phyloP scores from a whole-genome alignment of 2,329 filamentous ascomycete genomes.

The Beauveria caledonica region DNA sequence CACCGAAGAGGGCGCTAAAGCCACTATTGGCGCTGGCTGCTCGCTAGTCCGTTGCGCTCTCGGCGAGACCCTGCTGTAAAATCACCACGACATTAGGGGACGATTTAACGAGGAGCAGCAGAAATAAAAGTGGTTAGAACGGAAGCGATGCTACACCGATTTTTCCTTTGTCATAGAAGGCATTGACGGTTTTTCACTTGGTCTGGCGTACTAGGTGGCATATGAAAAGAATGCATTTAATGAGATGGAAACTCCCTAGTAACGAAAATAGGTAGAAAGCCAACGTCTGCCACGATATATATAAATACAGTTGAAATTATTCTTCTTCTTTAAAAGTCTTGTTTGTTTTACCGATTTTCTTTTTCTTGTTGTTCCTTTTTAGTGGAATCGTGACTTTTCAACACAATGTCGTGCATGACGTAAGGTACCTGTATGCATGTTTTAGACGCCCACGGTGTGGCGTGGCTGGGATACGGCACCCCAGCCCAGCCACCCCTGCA shows the following conservation, averaged over 20 bases:
- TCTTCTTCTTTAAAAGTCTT: not conserved
- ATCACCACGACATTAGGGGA: no score
- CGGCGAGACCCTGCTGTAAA: slow-evolving; percentile 77
- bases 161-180: not conserved
- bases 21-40: slow-evolving; percentile 85
- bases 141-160: slow-evolving; percentile 1
- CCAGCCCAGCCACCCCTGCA: not conserved
- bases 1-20: slow-evolving; percentile 58
- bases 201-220: slow-evolving; percentile 7
- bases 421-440: not conserved
- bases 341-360: not conserved
- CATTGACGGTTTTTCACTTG: slow-evolving; percentile 8
- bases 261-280: slow-evolving; percentile 8
- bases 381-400: no score
- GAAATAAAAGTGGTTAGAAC: not conserved
- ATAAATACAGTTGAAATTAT: not conserved
- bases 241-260: slow-evolving; percentile 9
- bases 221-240: slow-evolving; percentile 8
- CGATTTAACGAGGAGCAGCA: not conserved
- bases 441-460: not conserved
- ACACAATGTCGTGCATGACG: no score
- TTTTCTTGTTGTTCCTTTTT: not conserved
- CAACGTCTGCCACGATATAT: slow-evolving; percentile 8
- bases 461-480: no score
- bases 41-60: slow-evolving; percentile 86